Conservation (phyloP, 108 stramenopile genomes). For the Ochromonas danica region DNA sequence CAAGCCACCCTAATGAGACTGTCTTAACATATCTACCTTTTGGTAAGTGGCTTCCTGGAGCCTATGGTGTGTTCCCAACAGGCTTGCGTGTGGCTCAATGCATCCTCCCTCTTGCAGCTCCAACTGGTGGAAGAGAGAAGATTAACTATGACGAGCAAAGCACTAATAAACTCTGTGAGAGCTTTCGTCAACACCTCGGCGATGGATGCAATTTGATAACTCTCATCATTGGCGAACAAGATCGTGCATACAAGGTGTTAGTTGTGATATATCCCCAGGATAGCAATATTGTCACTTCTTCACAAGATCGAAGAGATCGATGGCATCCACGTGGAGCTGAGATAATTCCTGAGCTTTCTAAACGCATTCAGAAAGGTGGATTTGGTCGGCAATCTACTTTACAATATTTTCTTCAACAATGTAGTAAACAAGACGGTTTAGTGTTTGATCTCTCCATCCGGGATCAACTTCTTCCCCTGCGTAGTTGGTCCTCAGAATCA, state of each 20-base stretch:
- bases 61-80: not conserved
- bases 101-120: not conserved
- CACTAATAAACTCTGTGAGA: not conserved
- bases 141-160: not conserved
- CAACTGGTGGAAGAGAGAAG: too few relatives aligned
- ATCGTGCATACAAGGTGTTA: too few relatives aligned
- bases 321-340: not conserved
- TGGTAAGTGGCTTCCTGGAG: too few relatives aligned
- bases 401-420: not conserved
- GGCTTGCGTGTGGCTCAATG: not conserved
- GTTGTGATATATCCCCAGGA: not conserved
- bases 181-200: not conserved
- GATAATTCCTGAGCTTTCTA: not conserved
- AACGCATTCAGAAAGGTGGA: not conserved
- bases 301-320: too few relatives aligned
- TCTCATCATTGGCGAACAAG: not conserved
- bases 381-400: not conserved
- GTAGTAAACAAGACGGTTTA: not conserved
- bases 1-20: not conserved
- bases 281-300: not conserved
- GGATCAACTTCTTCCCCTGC: not conserved
- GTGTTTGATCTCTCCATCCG: not conserved
- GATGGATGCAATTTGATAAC: slow-evolving; percentile 1
- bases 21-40: too few relatives aligned
- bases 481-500: not conserved